Conservation (phyloP, 1,139 yeast species). For the Debaryomyces udenii region DNA sequence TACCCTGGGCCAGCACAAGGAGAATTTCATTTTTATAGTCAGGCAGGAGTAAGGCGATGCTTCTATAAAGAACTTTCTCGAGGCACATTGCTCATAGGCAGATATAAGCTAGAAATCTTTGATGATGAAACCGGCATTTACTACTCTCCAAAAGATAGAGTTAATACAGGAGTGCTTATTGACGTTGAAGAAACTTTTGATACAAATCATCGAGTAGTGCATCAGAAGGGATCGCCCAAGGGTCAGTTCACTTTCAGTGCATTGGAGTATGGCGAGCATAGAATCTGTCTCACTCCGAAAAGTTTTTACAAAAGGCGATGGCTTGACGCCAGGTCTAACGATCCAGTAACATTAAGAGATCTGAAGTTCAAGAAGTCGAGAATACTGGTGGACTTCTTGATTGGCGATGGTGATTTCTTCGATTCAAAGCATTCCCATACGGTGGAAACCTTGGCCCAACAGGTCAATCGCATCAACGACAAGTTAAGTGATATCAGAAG, state of each 20-base stretch:
- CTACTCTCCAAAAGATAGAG: slow-evolving; percentile 41
- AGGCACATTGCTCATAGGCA: slow-evolving; percentile 61
- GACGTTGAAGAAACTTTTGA: slow-evolving; percentile 67
- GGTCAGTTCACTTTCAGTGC: slow-evolving; percentile 75
- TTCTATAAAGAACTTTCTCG: slow-evolving; percentile 65
- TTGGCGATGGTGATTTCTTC: slow-evolving; percentile 54
- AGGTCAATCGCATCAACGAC: slow-evolving; percentile 54
- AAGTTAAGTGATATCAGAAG: slow-evolving; percentile 60
- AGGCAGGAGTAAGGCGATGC: slow-evolving; percentile 63
- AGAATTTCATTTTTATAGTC: slow-evolving; percentile 51
- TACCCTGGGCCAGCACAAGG: slow-evolving; percentile 4
- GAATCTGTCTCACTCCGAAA: slow-evolving; percentile 69
- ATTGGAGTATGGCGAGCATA: slow-evolving; percentile 71
- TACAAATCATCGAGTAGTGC: slow-evolving; percentile 66
- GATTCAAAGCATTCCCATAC: slow-evolving; percentile 55
- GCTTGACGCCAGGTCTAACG: slow-evolving; percentile 19
- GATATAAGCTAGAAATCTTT: slow-evolving; percentile 58
- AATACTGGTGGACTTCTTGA: slow-evolving; percentile 52
- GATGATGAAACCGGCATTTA: slow-evolving; percentile 49
- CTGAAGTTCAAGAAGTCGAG: slow-evolving; percentile 57
- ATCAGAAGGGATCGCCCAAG: slow-evolving; percentile 58
- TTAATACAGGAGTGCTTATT: slow-evolving; percentile 40
- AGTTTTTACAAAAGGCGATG: slow-evolving; percentile 35
- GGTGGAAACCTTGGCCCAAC: slow-evolving; percentile 53
- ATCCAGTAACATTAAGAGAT: slow-evolving; percentile 20